These are phyloP conservation scores for Sporothrix phasma DNA, from an alignment of 2,329 filamentous ascomycete species.

Conservation along the genomic window DNA sequence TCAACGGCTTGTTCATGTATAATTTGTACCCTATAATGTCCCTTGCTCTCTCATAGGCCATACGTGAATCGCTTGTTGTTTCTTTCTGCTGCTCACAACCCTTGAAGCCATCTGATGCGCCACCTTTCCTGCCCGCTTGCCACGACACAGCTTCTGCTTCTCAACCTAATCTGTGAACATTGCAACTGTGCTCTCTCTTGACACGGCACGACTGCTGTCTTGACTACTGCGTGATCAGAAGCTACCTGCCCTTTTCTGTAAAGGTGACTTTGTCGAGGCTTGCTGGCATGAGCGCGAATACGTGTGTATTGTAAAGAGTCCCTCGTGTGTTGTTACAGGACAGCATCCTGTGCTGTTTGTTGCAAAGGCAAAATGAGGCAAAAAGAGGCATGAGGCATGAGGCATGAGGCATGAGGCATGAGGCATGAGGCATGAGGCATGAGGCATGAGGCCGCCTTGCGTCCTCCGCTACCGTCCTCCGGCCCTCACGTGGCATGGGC, in stretches of 20 bases:
- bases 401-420: too few relatives aligned
- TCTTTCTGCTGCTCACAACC: neutral
- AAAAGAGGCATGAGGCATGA: too few relatives aligned
- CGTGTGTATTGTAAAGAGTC: neutral
- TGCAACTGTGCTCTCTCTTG: neutral
- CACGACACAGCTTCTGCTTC: neutral
- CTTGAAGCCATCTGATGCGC: neutral
- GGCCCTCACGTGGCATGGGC: neutral
- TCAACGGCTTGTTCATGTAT: neutral
- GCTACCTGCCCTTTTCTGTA: too few relatives aligned
- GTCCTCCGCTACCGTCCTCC: neutral
- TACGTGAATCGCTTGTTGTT: neutral
- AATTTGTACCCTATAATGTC: neutral
- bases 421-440: too few relatives aligned
- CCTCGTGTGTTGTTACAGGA: constrained; percentile 2
- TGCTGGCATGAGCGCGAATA: neutral
- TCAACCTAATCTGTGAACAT: neutral
- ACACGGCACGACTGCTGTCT: neutral
- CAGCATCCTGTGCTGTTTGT: neutral
- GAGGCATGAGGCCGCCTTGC: neutral
- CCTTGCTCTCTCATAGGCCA: neutral
- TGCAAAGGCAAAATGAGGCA: constrained; percentile 1
- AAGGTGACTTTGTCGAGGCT: too few relatives aligned
- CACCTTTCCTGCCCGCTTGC: neutral
- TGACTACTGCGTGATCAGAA: too few relatives aligned